Evolutionary conservation across 177 flowering plant species (phyloP), one percentile per base, ranked within the genome.

Genomic region (Tripterygium wilfordii): DNA sequence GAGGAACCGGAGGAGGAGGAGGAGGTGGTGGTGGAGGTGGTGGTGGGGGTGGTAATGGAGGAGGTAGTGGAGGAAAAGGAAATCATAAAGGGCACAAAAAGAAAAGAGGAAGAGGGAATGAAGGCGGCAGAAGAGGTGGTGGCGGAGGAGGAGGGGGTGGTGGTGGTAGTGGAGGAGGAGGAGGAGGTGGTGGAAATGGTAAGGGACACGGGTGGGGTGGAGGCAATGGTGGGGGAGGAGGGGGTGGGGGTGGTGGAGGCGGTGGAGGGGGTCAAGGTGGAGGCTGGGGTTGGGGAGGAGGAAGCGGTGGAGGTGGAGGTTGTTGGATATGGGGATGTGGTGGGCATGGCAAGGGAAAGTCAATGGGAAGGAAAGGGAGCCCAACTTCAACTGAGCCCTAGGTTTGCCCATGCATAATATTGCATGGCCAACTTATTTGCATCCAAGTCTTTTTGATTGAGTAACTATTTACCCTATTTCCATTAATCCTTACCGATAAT

Each of bases 1-100:
- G 39, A 3, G 39, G 39, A 15, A 36, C 8, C 15, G 39, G 39
- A 36, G 39, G 39, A 36, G 39, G 20, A 36, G 39, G 39, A 36
- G 39, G 39, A 36, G 39, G 39, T n/a, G 20, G 3, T 2, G 39
- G 39, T 2, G 39, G 39, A 1, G 9, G 19, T 2, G 39, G 39
- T n/a, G 39, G 39, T 36, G 19, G 2, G 15, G 39, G 39, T 8
- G 19, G 39, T 15, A 10, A 20, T 3, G 19, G 39, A 3, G 20
- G 39, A n/a, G 19, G 39, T 3, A 2, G 39, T 2, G 19, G 19
- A 2, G 19, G 39, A 16, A 20, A 20, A n/a, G 19, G 39, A n/a
- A n/a, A n/a, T n/a, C n/a, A n/a, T n/a, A n/a, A n/a, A n/a, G n/a
- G n/a, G n/a, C n/a, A n/a, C n/a, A n/a, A n/a, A n/a, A n/a, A n/a